Evolutionary conservation across 805 yeast genomes (phyloP).

Genomic region (Candida insectalens): DNA sequence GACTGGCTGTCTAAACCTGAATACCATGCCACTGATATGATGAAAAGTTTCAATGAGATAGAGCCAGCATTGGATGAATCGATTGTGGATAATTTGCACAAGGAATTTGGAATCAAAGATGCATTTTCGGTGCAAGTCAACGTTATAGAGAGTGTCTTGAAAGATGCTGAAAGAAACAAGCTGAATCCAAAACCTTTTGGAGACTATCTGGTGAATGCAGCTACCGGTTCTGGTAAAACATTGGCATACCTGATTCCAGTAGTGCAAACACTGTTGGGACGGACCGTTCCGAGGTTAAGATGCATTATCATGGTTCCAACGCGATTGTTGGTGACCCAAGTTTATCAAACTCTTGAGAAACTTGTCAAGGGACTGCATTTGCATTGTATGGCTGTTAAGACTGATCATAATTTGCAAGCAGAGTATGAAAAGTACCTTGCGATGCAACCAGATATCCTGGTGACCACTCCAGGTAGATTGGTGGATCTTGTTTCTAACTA

Average conservation of each 20-base stretch:
- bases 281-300: conserved; percentile 64
- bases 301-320: conserved; percentile 86
- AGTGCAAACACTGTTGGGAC: conserved; percentile 39
- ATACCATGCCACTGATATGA: conserved; percentile 38
- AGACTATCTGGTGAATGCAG: conserved; percentile 81
- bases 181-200: conserved; percentile 49
- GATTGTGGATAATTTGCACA: conserved; percentile 36
- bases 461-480: conserved; percentile 71
- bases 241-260: conserved; percentile 82
- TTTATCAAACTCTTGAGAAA: conserved; percentile 48
- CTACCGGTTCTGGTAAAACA: conserved; percentile 96
- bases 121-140: conserved; percentile 77
- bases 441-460: conserved; percentile 49
- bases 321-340: conserved; percentile 77
- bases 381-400: conserved; percentile 51
- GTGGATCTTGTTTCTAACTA: conserved; percentile 57
- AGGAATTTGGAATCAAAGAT: conserved; percentile 30
- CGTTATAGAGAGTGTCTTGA: conserved; percentile 45
- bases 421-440: conserved; percentile 46
- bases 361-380: conserved; percentile 62
- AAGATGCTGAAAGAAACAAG: conserved; percentile 29
- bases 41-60: conserved; percentile 40
- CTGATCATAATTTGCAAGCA: conserved; percentile 42
- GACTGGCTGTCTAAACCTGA: conserved; percentile 64
- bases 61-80: conserved; percentile 29